Evolutionary conservation across 495 filamentous ascomycete genomes (phyloP), one percentile per base, ranked within the genome.

Genomic region (Daldinia caldariorum): DNA sequence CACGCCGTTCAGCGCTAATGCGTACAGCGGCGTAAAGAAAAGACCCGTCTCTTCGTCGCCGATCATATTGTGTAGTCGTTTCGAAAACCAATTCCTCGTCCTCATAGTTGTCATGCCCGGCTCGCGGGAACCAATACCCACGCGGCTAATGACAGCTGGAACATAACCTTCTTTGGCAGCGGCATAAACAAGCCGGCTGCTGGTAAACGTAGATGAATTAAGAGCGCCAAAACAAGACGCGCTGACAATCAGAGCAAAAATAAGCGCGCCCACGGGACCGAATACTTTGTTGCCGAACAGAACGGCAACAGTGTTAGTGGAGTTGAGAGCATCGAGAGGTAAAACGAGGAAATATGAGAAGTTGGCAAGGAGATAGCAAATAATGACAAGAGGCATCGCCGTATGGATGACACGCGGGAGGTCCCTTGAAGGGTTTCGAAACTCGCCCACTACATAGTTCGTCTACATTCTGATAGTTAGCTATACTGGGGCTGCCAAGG

Each of bases 381-480:
- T 59, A 67, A 98, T 97, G 60, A 99, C 95, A 37, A 97, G 81
- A 3, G 96, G 94, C 89, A 99, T 97, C 26, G 94, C 94, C 16
- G 94, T 97, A 79, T 98, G 95, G 66, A 99, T 97, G 20, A 97
- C 93, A 5, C 93, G 90, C 0, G 96, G 96, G 20, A 99, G 89
- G 74, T 98, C 95, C 29, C 94, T 89, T 43, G 87, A 85, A 5
- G 95, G 93, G 74, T 97, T 90, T 72, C 92, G 90, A 83, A 99
- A 97, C 81, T 99, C 95, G 69, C 93, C 95, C 0, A 94, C 91
- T 12, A 99, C 95, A 76, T 97, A 98, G 80, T 97, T 99, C 64
- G 94, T 94, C 93, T 97, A 70, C 9, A 12, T 53, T 39, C 39
- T 22, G 26, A 16, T 58, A 66, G 74, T 73, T 49, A 72, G 70